A percentile compares a stretch with the other conserved stretches of the same genome.
Evolutionary conservation across 1,139 yeast genomes (phyloP).

Genomic region (Sugiyamaella pinicola): DNA sequence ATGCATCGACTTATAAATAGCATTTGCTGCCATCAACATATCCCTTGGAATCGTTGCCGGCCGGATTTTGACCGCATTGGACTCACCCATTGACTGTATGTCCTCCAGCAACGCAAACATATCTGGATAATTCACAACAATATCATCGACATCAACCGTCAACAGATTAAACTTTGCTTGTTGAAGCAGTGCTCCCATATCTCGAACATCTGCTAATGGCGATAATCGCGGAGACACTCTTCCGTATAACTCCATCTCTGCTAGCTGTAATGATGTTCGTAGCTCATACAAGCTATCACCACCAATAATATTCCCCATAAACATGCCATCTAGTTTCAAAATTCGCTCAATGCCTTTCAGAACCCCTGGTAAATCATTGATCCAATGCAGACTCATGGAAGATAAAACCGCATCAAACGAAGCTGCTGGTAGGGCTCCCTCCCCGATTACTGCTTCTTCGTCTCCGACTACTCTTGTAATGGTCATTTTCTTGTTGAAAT

Average conservation of each 20-base stretch:
- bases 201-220: slow-evolving; percentile 78
- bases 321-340: slow-evolving; percentile 78
- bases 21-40: slow-evolving; percentile 70
- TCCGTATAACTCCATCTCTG: slow-evolving; percentile 77
- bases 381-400: slow-evolving; percentile 80
- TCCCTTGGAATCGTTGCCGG: slow-evolving; percentile 63
- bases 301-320: slow-evolving; percentile 81
- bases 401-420: slow-evolving; percentile 74
- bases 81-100: slow-evolving; percentile 82
- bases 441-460: slow-evolving; percentile 62
- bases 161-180: slow-evolving; percentile 77
- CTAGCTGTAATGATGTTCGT: slow-evolving; percentile 76
- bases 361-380: slow-evolving; percentile 73
- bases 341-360: slow-evolving; percentile 60
- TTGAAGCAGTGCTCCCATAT: slow-evolving; percentile 71
- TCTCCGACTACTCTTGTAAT: slow-evolving; percentile 59
- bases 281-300: slow-evolving; percentile 83
- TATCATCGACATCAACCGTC: slow-evolving; percentile 83
- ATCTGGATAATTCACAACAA: slow-evolving; percentile 81
- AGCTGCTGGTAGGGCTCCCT: slow-evolving; percentile 32
- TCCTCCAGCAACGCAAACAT: slow-evolving; percentile 68
- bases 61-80: slow-evolving; percentile 65
- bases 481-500: slow-evolving; percentile 49
- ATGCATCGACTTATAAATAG: slow-evolving; percentile 70
- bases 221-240: slow-evolving; percentile 81